Percentiles rank a stretch among this genome's conserved stretches.
Evolutionary conservation across 208 protist species (phyloP).

Genomic region (Crithidia brevicula): DNA sequence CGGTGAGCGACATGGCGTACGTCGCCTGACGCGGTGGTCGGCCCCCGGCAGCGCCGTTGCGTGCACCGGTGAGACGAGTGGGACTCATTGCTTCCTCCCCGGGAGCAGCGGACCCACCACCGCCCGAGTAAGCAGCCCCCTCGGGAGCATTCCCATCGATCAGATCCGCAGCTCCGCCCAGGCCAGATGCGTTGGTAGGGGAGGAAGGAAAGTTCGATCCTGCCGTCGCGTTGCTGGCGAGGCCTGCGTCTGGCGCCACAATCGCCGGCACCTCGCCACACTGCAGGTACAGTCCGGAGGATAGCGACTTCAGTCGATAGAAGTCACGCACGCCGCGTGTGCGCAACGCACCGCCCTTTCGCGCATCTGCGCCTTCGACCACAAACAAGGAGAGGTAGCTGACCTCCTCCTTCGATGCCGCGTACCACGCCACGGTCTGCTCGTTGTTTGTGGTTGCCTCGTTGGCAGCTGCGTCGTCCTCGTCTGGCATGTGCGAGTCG

Average conservation of each 20-base stretch:
- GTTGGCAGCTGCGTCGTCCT: slow-evolving; percentile 3
- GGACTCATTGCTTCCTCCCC: slow-evolving; percentile 2
- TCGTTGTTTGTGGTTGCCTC: slow-evolving; percentile 14
- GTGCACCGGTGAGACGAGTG: background rate
- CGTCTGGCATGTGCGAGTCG: slow-evolving; percentile 27
- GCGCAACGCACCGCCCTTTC: slow-evolving; percentile 51
- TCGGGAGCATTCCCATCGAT: background rate
- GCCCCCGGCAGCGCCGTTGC: background rate
- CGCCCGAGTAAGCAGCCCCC: background rate
- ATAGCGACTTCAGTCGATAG: slow-evolving; percentile 51
- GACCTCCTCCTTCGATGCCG: slow-evolving; percentile 41
- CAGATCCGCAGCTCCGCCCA: background rate
- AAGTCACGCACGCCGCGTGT: slow-evolving; percentile 21
- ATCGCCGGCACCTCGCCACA: slow-evolving; percentile 26
- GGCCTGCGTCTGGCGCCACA: background rate
- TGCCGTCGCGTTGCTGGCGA: background rate
- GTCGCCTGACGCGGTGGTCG: slow-evolving; percentile 8
- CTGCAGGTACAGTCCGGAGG: slow-evolving; percentile 47
- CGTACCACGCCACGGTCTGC: slow-evolving; percentile 21
- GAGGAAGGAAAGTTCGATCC: slow-evolving; percentile 16
- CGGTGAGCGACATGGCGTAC: slow-evolving; percentile 39
- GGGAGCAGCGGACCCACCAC: background rate
- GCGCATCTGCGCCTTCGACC: slow-evolving; percentile 45
- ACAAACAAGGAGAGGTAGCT: slow-evolving; percentile 58
- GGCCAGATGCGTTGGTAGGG: background rate